These are phyloP conservation scores for Torulaspora gathmanii DNA, from an alignment of 805 yeast genomes.

Conservation along the genomic window DNA sequence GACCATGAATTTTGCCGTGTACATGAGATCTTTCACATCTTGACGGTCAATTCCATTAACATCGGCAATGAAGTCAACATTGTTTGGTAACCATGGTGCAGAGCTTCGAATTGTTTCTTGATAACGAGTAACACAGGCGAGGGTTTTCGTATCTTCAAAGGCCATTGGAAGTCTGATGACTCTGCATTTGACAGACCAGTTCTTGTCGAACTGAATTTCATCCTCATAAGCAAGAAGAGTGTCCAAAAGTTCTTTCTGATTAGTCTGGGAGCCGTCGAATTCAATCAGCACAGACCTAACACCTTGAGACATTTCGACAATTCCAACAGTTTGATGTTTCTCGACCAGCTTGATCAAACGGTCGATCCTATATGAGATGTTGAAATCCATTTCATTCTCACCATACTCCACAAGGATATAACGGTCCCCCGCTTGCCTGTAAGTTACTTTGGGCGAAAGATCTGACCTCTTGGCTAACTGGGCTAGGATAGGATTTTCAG, in stretches of 20 bases:
- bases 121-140: constrained; percentile 86
- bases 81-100: constrained; percentile 98
- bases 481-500: constrained; percentile 68
- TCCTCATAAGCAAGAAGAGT: constrained; percentile 69
- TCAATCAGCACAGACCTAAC: constrained; percentile 92
- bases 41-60: constrained; percentile 77
- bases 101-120: constrained; percentile 86
- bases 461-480: constrained; percentile 44
- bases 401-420: constrained; percentile 91
- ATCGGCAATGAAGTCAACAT: constrained; percentile 89
- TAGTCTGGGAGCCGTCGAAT: constrained; percentile 57
- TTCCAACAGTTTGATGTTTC: constrained; percentile 63
- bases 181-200: constrained; percentile 85
- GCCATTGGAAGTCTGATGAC: constrained; percentile 89
- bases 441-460: constrained; percentile 65
- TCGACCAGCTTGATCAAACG: constrained; percentile 70
- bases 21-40: constrained; percentile 77
- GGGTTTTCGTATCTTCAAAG: constrained; percentile 84
- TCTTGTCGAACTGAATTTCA: constrained; percentile 64
- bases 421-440: constrained; percentile 97
- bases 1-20: constrained; percentile 85
- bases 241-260: constrained; percentile 58
- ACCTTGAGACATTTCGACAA: constrained; percentile 95
- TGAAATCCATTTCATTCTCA: constrained; percentile 78
- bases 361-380: constrained; percentile 78